Percentiles rank a stretch among this genome's conserved stretches.
phyloP scores from a whole-genome alignment of 2,329 filamentous ascomycete genomes.

The Fusarium verticillioides region DNA sequence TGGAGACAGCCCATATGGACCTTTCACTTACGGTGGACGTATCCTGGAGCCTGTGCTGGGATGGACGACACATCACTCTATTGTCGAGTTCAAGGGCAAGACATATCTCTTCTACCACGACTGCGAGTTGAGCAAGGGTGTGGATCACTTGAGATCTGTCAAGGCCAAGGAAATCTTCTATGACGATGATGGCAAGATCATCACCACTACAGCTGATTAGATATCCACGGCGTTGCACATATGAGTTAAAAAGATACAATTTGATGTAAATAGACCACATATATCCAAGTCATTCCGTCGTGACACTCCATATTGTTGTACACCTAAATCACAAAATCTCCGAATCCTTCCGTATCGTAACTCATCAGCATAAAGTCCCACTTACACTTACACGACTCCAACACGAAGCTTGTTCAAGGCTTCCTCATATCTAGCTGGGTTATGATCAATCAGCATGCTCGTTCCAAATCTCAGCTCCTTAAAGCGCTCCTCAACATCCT shows the following conservation, averaged over 20 bases:
- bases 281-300: not conserved
- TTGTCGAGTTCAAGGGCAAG: conserved; percentile 76
- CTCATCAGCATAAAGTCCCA: not conserved
- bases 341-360: conserved; percentile 2
- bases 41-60: conserved; percentile 81
- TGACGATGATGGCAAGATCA: conserved; percentile 72
- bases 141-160: conserved; percentile 77
- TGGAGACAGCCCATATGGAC: conserved; percentile 72
- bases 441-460: conserved; percentile 81
- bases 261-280: not conserved
- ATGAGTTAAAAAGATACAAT: not conserved
- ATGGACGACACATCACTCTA: conserved; percentile 85
- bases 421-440: conserved; percentile 77
- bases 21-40: conserved; percentile 77
- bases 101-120: conserved; percentile 86
- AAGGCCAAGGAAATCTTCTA: conserved; percentile 82
- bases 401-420: conserved; percentile 69
- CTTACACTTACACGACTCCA: conserved; percentile 56
- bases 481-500: conserved; percentile 77
- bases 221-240: not conserved
- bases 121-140: conserved; percentile 72
- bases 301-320: not conserved
- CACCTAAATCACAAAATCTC: not conserved
- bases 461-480: conserved; percentile 76
- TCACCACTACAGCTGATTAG: conserved; percentile 49